Percentiles rank a stretch among this genome's conserved stretches.
phyloP scores from a whole-genome alignment of 345 rosid genomes.

The Pelargonium nanum region DNA sequence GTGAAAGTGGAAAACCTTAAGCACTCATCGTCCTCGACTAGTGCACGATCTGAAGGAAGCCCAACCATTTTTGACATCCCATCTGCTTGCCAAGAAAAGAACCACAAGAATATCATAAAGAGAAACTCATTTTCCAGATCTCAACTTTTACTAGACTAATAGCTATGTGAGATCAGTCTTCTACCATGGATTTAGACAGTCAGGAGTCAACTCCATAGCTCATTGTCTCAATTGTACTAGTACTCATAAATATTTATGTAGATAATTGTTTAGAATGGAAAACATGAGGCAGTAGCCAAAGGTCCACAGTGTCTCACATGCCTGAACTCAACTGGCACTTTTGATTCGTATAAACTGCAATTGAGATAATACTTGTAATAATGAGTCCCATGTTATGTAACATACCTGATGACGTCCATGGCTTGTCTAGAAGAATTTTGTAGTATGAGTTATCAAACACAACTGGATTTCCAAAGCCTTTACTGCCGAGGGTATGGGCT shows the following conservation, averaged over 20 bases:
- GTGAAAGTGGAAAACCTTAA: slow-evolving; percentile 40
- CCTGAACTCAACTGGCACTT: not conserved
- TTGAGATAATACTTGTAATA: not conserved
- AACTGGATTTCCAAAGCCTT: slow-evolving; percentile 74
- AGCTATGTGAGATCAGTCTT: not conserved
- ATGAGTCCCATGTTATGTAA: slow-evolving; percentile 7
- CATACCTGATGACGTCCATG: slow-evolving; percentile 71
- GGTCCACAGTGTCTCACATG: not conserved
- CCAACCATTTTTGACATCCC: slow-evolving; percentile 81
- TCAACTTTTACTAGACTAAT: not conserved
- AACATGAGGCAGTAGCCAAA: not conserved
- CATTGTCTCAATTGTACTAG: not conserved
- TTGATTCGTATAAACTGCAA: not conserved
- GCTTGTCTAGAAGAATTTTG: slow-evolving; percentile 71
- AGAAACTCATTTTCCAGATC: not conserved
- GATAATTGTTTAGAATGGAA: not conserved
- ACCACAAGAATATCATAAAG: not conserved
- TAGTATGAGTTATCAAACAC: slow-evolving; percentile 76
- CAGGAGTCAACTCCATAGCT: not conserved
- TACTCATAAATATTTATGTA: not conserved
- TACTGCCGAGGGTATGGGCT: slow-evolving; percentile 82
- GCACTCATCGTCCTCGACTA: slow-evolving; percentile 72
- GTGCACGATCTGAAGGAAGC: slow-evolving; percentile 84
- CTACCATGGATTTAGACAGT: not conserved
- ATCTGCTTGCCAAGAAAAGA: slow-evolving; percentile 24